These are phyloP conservation scores for Ogataea corticis DNA, from an alignment of 805 yeast species.

Conservation along the genomic window DNA sequence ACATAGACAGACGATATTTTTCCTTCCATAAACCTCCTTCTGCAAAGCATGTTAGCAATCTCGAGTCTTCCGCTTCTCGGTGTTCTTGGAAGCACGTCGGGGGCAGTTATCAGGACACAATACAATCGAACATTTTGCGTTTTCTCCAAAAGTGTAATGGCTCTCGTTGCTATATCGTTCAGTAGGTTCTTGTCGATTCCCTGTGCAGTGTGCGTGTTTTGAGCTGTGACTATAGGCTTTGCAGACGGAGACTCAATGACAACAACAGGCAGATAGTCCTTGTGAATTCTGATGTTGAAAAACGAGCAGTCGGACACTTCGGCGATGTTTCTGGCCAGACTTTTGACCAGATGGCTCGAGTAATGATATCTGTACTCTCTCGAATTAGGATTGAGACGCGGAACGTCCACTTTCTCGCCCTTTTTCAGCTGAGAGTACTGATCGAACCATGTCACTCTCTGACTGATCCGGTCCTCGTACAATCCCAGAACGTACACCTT, in stretches of 20 bases:
- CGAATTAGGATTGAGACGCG: constrained; percentile 13
- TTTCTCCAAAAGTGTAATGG: constrained; percentile 47
- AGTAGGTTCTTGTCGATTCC: constrained; percentile 39
- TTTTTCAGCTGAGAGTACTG: constrained; percentile 35
- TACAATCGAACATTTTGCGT: constrained; percentile 76
- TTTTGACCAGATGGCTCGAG: constrained; percentile 81
- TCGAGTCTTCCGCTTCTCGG: constrained; percentile 84
- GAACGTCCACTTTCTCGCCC: constrained; percentile 7
- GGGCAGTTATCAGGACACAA: constrained; percentile 78
- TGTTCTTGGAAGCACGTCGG: constrained; percentile 81
- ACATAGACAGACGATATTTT: constrained; percentile 76
- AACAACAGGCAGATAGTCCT: constrained; percentile 81
- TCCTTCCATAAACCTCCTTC: constrained; percentile 75
- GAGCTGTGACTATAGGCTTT: neutral
- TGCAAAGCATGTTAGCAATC: constrained; percentile 87
- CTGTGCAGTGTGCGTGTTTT: constrained; percentile 4
- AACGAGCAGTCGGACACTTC: constrained; percentile 88
- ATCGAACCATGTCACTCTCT: constrained; percentile 67
- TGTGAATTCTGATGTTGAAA: constrained; percentile 78
- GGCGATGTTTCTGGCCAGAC: constrained; percentile 77
- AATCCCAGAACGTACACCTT: constrained; percentile 85
- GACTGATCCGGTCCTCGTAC: constrained; percentile 88
- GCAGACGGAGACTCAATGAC: constrained; percentile 60
- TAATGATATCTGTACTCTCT: constrained; percentile 64
- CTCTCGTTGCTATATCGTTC: constrained; percentile 49